These are phyloP conservation scores for Pichia sp. DNA, from an alignment of 1,139 yeast genomes.

Conservation along the genomic window DNA sequence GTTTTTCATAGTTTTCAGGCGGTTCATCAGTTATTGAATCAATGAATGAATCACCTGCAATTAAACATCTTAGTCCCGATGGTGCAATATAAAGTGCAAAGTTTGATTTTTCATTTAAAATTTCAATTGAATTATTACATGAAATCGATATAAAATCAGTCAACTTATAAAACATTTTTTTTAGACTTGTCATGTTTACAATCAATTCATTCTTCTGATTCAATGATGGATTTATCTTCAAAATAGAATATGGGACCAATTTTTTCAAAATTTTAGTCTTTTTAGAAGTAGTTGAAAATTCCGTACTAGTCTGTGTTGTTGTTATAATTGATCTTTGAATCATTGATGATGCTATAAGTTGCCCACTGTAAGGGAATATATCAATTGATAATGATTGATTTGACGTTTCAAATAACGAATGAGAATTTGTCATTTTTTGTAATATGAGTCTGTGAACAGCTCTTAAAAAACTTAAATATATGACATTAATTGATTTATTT, in stretches of 20 bases:
- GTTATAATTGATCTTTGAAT: constrained; percentile 13
- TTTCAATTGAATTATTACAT: constrained; percentile 16
- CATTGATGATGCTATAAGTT: constrained; percentile 22
- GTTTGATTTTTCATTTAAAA: constrained; percentile 9
- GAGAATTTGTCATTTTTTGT: constrained; percentile 18
- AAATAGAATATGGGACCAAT: constrained; percentile 17
- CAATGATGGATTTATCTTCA: constrained; percentile 27
- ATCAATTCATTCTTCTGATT: constrained; percentile 27
- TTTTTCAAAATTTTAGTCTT: constrained; percentile 10
- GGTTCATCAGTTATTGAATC: constrained; percentile 41
- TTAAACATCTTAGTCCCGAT: constrained; percentile 65
- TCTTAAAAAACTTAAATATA: constrained; percentile 29
- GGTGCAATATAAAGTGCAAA: constrained; percentile 65
- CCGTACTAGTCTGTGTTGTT: background rate
- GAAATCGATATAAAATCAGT: constrained; percentile 16
- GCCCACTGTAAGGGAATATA: constrained; percentile 28
- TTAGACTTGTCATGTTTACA: constrained; percentile 23
- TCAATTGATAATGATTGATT: constrained; percentile 19
- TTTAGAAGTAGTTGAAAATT: constrained; percentile 1
- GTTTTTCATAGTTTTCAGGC: constrained; percentile 45
- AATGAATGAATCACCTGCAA: constrained; percentile 37
- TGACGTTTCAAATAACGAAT: constrained; percentile 16
- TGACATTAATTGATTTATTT: constrained; percentile 25
- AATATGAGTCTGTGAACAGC: constrained; percentile 27
- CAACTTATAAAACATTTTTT: constrained; percentile 21